A percentile compares a stretch with the other conserved stretches of the same genome.
These are phyloP conservation scores for Solanum chmielewskii DNA, from an alignment of 257 asterid species.

Conservation along the genomic window DNA sequence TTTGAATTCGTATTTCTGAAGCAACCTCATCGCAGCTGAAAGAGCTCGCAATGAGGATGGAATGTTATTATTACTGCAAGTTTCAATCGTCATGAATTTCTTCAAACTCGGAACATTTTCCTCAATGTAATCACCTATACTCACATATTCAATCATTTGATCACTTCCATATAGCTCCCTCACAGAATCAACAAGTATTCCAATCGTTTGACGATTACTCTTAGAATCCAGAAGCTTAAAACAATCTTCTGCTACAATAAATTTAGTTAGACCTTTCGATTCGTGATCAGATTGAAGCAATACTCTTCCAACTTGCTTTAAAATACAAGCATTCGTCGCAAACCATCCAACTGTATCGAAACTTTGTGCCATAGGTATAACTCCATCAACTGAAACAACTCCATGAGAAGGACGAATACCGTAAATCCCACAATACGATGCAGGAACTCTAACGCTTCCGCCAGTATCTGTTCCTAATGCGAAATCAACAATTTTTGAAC, in stretches of 20 bases:
- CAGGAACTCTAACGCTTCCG: slow-evolving; percentile 90
- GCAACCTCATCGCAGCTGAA: slow-evolving; percentile 67
- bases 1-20: slow-evolving; percentile 80
- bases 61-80: slow-evolving; percentile 18
- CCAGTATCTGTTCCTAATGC: slow-evolving; percentile 94
- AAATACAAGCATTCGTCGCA: slow-evolving; percentile 57
- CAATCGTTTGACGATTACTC: slow-evolving; percentile 12
- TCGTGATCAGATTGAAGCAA: slow-evolving; percentile 21
- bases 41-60: slow-evolving; percentile 68
- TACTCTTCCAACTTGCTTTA: slow-evolving; percentile 64
- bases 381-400: slow-evolving; percentile 47
- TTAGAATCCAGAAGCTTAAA: slow-evolving; percentile 51
- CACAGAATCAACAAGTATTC: slow-evolving; percentile 25
- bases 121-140: slow-evolving; percentile 52
- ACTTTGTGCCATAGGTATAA: slow-evolving; percentile 88
- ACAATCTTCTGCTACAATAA: slow-evolving; percentile 77
- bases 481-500: slow-evolving; percentile 62
- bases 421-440: slow-evolving; percentile 73
- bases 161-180: slow-evolving; percentile 60
- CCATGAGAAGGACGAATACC: slow-evolving; percentile 96
- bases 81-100: slow-evolving; percentile 29
- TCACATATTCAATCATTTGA: slow-evolving; percentile 22
- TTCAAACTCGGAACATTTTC: slow-evolving; percentile 57
- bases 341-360: slow-evolving; percentile 95
- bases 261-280: slow-evolving; percentile 11